Conservation (phyloP, 2,329 filamentous ascomycete genomes). For the Fusarium sp. region DNA sequence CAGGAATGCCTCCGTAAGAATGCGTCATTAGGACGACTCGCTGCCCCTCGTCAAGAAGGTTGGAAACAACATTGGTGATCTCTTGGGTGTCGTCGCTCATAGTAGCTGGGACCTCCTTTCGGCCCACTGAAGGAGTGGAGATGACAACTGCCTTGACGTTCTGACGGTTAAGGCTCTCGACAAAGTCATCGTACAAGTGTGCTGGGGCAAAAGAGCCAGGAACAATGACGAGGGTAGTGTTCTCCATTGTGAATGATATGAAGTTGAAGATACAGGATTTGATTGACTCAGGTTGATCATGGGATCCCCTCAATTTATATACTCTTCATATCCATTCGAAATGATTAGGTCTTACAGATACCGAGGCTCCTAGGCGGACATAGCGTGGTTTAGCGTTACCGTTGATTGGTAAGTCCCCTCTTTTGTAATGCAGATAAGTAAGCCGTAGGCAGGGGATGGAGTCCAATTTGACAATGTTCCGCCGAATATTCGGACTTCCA, state of each 20-base stretch:
- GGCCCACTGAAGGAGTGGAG: constrained; percentile 18
- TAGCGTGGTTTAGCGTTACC: background rate
- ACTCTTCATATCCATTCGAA: background rate
- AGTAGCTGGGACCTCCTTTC: constrained; percentile 3
- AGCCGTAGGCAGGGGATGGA: background rate
- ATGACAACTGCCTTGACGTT: background rate
- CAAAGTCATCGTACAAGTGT: constrained; percentile 10
- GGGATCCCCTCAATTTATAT: background rate
- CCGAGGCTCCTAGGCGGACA: background rate
- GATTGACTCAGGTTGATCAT: accelerated
- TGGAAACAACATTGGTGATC: constrained; percentile 4
- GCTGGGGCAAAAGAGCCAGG: constrained; percentile 21
- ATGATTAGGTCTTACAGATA: background rate
- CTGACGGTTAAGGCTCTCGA: constrained; percentile 1
- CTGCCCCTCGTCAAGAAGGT: constrained; percentile 3
- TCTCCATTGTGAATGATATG: background rate
- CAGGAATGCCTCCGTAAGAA: constrained; percentile 29
- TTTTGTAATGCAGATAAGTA: background rate
- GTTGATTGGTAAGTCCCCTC: background rate
- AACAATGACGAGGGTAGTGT: constrained; percentile 1
- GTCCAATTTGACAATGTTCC: background rate
- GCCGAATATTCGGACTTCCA: background rate
- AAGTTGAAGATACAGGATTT: background rate
- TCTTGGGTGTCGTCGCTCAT: constrained; percentile 25
- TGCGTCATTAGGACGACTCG: constrained; percentile 21